Base-by-base conservation (phyloP, 345 rosid species). In the Eucalyptus guilfoylei region DNA sequence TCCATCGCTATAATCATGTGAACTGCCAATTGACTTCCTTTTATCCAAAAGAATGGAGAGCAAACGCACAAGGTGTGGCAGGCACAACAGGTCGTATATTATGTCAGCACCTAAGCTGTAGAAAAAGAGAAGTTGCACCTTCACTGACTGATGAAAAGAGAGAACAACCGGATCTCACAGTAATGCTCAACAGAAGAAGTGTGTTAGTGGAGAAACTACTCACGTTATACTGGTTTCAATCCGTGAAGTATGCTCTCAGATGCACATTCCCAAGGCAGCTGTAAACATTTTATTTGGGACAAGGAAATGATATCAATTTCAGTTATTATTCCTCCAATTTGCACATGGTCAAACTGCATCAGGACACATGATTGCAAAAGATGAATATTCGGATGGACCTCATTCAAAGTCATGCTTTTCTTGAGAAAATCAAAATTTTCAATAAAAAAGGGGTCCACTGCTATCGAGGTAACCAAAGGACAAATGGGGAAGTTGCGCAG, bases 21-120 rank as follows among this genome's bases (percentile, higher is more conserved):
- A 50, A 50, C 54, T 50, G 21, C 54, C 54, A 50, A 16, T 50
- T 58, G 88, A 54, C 55, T 91, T 86, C 87, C 23, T 88, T 90
- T 72, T 88, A 40, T 89, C 93, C 92, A 96, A 88, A 69, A 96
- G 95, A 89, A 93, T 90, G 87, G 91, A 92, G 30, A 97, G 93
- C 54, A 95, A 91, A 50, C 91, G 92, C 89, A 96, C 92, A 42
- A 97, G 94, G 92, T 96, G 91, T 4, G 98, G 99, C 40, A 95
- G 93, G 90, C 97, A 95, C 54, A 94, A 90, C 6, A 94, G 96
- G 92, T 96, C 93, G 89, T 96, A 96, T 76, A 96, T 93, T 85
- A 97, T 92, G 91, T 97, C 98, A 86, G 99, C 99, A 13, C 98
- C 98, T 89, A 96, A 88, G 90, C 98, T 96, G 94, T 87, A 91